Evolutionary conservation across 2,329 filamentous ascomycete species (phyloP), one percentile per base, ranked within the genome.

Genomic region (Fusarium oligoseptatum): DNA sequence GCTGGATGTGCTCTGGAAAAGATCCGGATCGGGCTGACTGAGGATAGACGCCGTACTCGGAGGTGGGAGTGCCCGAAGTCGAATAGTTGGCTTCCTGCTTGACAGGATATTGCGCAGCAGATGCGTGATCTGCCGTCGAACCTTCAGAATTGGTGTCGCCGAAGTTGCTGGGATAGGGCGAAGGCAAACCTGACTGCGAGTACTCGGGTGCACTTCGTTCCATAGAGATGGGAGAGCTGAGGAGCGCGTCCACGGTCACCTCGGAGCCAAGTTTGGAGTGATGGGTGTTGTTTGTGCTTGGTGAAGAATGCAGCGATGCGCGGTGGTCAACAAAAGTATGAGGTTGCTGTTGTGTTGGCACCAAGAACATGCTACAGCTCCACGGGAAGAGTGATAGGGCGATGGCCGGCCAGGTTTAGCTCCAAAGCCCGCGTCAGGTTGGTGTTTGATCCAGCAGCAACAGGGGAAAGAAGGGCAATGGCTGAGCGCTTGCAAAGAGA

Each of bases 61-160:
- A 95, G 75, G 94, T 95, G 69, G 95, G 95, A 74, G 95, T 97
- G 79, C 93, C 94, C 78, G 93, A 92, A 73, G 92, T 88, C 71
- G 93, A 92, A 84, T 95, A 94, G 83, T 89, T 92, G 81, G 92
- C 91, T 87, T 98, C 95, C 87, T 93, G 92, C 82, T 94, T 93
- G 81, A 92, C 91, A 79, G 93, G 89, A 86, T 97, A 97, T 86
- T 96, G 93, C 87, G 93, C 94, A 93, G 94, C 93, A 94, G 95
- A 94, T 86, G 93, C 89, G 89, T 94, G 94, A 93, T 97, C 95
- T 97, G 93, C 91, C 87, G 89, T 87, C 84, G 92, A 90, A 84
- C 89, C 92, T 93, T 97, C 94, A 95, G 95, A 95, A 88, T 92
- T 90, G 86, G 90, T 86, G 88, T 91, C 88, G 87, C 87, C 89